Conservation (phyloP, 164 flowering plant genomes). For the Malania oleifera region DNA sequence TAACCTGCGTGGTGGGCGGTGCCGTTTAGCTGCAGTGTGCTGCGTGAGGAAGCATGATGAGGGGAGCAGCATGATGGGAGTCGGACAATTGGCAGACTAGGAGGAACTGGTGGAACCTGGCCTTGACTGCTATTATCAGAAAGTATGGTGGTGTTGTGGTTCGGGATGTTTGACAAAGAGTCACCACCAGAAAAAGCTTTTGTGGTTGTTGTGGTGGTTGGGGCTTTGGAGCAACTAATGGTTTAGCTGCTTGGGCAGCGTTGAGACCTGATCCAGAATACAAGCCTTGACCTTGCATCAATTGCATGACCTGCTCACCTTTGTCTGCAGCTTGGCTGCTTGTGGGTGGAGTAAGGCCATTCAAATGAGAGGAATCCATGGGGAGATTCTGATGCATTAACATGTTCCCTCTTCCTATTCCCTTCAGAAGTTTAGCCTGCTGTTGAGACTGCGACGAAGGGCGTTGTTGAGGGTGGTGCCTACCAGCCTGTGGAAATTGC, state of each 20-base stretch:
- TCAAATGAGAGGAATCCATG: constrained; percentile 46
- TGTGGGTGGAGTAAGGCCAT: constrained; percentile 45
- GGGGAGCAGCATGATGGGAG: constrained; percentile 33
- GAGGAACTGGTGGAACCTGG: constrained; percentile 32
- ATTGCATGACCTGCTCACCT: constrained; percentile 53
- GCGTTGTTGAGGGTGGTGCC: constrained; percentile 66
- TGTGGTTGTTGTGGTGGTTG: constrained; percentile 48
- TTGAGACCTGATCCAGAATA: constrained; percentile 43
- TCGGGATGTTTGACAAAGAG: constrained; percentile 38
- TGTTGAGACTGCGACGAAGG: constrained; percentile 57
- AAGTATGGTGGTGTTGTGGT: constrained; percentile 38
- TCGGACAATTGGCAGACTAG: constrained; percentile 26
- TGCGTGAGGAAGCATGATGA: constrained; percentile 29
- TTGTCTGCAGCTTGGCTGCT: constrained; percentile 53
- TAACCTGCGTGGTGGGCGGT: constrained; percentile 37
- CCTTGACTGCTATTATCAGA: constrained; percentile 48
- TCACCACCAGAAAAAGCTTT: constrained; percentile 41
- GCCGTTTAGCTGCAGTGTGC: constrained; percentile 27
- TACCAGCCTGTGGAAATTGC: constrained; percentile 51
- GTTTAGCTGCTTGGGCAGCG: constrained; percentile 41
- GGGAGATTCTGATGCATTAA: constrained; percentile 48
- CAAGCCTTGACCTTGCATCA: constrained; percentile 46
- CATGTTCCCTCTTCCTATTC: constrained; percentile 60
- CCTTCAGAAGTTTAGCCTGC: constrained; percentile 64
- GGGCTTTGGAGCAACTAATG: constrained; percentile 39